Conservation (phyloP, 2,329 filamentous ascomycete species). For the Aulographum hederae region DNA sequence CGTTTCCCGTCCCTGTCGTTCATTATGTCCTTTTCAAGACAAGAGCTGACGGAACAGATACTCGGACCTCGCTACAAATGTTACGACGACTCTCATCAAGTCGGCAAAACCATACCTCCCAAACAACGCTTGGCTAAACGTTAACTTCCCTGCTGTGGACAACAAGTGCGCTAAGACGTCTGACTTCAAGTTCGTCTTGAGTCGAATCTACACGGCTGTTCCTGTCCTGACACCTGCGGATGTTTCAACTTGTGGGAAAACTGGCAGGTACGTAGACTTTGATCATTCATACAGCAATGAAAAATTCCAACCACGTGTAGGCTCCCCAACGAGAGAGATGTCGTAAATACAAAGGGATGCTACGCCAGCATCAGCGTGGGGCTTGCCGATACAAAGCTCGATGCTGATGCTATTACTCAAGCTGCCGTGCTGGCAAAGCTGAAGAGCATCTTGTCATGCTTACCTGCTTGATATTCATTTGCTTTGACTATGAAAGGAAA, state of each 20-base stretch:
- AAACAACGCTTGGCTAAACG: slow-evolving; percentile 41
- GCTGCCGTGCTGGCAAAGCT: slow-evolving; percentile 32
- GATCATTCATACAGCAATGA: too few species aligned
- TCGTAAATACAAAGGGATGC: slow-evolving; percentile 35
- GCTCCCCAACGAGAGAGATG: slow-evolving; percentile 40
- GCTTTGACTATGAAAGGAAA: too few species aligned
- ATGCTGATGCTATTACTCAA: slow-evolving; percentile 34
- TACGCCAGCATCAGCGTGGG: slow-evolving; percentile 46
- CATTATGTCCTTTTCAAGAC: too few species aligned
- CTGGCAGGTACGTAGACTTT: too few species aligned
- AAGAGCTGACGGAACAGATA: too few species aligned
- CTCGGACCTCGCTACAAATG: slow-evolving; percentile 38
- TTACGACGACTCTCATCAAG: slow-evolving; percentile 36
- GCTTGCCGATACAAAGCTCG: slow-evolving; percentile 40
- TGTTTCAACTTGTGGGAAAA: slow-evolving; percentile 35
- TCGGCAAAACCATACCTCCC: slow-evolving; percentile 47
- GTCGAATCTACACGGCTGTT: slow-evolving; percentile 33
- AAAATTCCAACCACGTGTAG: slow-evolving; percentile 12
- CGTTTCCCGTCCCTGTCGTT: too few species aligned
- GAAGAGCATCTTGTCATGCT: slow-evolving; percentile 26
- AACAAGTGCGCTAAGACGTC: slow-evolving; percentile 30
- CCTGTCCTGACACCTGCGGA: slow-evolving; percentile 25
- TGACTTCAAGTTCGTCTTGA: slow-evolving; percentile 46
- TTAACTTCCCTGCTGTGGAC: slow-evolving; percentile 44
- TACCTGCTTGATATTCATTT: too few species aligned